A percentile compares a stretch with the other conserved stretches of the same genome.
These are phyloP conservation scores for Penicillium crystallinum DNA, from an alignment of 495 filamentous ascomycete species.

Conservation along the genomic window DNA sequence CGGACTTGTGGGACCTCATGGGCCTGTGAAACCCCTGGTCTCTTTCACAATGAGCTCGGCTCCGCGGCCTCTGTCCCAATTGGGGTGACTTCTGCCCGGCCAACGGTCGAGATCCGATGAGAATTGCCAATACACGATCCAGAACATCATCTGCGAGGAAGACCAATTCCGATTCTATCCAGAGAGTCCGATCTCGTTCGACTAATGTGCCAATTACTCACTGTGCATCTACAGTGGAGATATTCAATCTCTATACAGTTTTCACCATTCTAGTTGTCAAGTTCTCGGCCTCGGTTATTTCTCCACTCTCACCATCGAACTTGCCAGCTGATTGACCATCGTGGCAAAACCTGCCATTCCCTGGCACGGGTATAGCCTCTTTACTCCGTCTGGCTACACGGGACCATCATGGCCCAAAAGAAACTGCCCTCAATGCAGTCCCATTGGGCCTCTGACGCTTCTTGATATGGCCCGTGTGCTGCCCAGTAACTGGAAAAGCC, in stretches of 20 bases:
- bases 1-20: slow-evolving; percentile 22
- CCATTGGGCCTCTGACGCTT: not conserved
- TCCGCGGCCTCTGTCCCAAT: not conserved
- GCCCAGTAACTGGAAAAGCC: slow-evolving; percentile 1
- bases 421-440: not conserved
- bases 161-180: not conserved
- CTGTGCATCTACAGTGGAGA: slow-evolving; percentile 7
- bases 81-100: slow-evolving; percentile 9
- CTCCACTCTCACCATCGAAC: not conserved
- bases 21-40: slow-evolving; percentile 22
- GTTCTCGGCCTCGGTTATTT: slow-evolving; percentile 1
- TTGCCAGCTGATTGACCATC: slow-evolving; percentile 23
- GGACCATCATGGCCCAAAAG: slow-evolving; percentile 1
- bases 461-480: slow-evolving; percentile 20
- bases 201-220: slow-evolving; percentile 7
- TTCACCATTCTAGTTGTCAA: slow-evolving; percentile 1
- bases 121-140: slow-evolving; percentile 13
- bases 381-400: slow-evolving; percentile 16
- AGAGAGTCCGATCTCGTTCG: not conserved
- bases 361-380: slow-evolving; percentile 3
- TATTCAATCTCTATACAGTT: not conserved
- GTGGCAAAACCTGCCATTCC: slow-evolving; percentile 18
- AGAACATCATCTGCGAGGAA: slow-evolving; percentile 13
- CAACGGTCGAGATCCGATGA: slow-evolving; percentile 5
- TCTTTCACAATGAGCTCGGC: slow-evolving; percentile 20